A percentile compares a stretch with the other conserved stretches of the same genome.
phyloP scores from a whole-genome alignment of 2,329 filamentous ascomycete species.

The Xylariaceae sp. region DNA sequence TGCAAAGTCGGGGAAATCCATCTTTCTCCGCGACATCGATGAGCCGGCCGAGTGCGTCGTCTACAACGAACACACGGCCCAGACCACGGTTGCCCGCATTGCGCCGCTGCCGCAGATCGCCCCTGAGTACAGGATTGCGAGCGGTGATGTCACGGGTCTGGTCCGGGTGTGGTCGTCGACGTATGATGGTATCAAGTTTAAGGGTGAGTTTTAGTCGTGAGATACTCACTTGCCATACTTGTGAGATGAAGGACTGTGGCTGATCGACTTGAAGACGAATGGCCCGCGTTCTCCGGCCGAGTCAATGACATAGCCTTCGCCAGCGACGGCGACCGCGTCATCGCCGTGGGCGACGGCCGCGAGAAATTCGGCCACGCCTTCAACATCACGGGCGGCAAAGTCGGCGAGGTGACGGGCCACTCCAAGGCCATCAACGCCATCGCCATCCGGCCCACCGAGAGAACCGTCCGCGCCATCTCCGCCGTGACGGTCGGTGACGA shows the following conservation, averaged over 20 bases:
- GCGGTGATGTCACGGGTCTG: conserved; percentile 76
- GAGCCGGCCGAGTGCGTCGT: conserved; percentile 77
- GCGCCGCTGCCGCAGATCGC: conserved; percentile 64
- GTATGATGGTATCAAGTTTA: conserved; percentile 69
- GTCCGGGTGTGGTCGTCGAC: conserved; percentile 93
- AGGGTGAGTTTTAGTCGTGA: conserved; percentile 51
- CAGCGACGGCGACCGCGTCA: conserved; percentile 91
- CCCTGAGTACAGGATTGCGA: conserved; percentile 74
- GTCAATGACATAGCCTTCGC: conserved; percentile 98
- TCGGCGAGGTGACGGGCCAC: conserved; percentile 90
- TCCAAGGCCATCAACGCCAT: conserved; percentile 87
- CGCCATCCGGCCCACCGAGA: conserved; percentile 69
- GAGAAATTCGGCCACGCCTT: conserved; percentile 92
- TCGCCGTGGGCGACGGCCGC: conserved; percentile 91
- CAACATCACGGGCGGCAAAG: conserved; percentile 91
- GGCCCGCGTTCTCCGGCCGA: conserved; percentile 85
- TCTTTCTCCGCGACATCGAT: conserved; percentile 94
- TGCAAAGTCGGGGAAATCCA: conserved; percentile 81
- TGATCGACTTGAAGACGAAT: conserved; percentile 60
- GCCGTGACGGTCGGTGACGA: conserved; percentile 91
- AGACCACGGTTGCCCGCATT: conserved; percentile 90
- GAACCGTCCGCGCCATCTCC: conserved; percentile 63
- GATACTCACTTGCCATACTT: too few relatives aligned
- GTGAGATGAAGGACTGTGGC: conserved; percentile 3
- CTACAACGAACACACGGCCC: conserved; percentile 84